Percentiles rank a stretch among this genome's conserved stretches.
Evolutionary conservation across 78 protist genomes (phyloP).

Genomic region (Polysphondylium violaceum): DNA sequence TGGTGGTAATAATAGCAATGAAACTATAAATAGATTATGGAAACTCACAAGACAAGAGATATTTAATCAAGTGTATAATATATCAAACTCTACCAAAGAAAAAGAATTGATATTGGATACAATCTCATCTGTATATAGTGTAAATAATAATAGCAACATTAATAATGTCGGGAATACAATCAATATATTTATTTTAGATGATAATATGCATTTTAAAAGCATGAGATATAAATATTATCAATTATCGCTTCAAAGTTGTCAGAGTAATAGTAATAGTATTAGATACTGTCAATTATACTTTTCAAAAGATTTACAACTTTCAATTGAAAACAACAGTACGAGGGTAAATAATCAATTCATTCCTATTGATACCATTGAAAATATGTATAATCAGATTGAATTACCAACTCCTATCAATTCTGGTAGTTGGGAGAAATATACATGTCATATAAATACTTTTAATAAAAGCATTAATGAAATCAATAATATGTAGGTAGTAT

Average conservation of each 20-base stretch:
- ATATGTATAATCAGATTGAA: not conserved
- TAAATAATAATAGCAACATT: not conserved
- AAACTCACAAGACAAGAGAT: slow-evolving; percentile 6
- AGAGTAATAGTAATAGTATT: not conserved
- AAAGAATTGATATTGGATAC: not conserved
- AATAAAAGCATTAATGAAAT: too few relatives aligned
- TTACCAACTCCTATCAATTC: not conserved
- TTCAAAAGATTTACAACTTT: not conserved
- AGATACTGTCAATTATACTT: slow-evolving; percentile 23
- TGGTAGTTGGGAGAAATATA: not conserved
- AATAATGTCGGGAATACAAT: not conserved
- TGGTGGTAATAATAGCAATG: too few relatives aligned
- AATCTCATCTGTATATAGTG: not conserved
- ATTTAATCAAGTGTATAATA: slow-evolving; percentile 6
- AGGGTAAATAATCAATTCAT: slow-evolving; percentile 1
- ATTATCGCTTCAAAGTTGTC: not conserved
- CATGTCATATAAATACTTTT: not conserved
- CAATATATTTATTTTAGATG: slow-evolving; percentile 10
- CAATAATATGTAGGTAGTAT: not conserved
- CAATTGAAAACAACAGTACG: slow-evolving; percentile 6
- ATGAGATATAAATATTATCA: slow-evolving; percentile 29
- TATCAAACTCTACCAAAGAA: not conserved
- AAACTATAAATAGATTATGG: too few relatives aligned
- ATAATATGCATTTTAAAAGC: slow-evolving; percentile 24
- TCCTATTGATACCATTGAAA: too few relatives aligned